A percentile compares a stretch with the other conserved stretches of the same genome.
These are phyloP conservation scores for Picea abies DNA, from an alignment of 83 land plant genomes.

Conservation along the genomic window DNA sequence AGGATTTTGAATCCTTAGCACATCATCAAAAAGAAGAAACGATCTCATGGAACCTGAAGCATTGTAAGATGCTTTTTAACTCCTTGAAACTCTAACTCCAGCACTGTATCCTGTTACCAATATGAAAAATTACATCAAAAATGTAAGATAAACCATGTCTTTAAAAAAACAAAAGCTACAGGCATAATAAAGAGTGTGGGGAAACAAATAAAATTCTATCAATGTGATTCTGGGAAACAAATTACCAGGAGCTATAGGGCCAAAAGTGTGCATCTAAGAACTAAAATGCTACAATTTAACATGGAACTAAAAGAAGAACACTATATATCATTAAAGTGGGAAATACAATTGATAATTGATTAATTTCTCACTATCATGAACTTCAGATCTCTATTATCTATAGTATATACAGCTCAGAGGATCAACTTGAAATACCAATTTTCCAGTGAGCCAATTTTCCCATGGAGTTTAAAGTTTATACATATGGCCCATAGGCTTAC, in stretches of 20 bases:
- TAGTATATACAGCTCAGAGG: background rate
- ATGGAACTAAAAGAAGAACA: background rate
- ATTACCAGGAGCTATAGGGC: background rate
- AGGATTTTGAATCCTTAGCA: background rate
- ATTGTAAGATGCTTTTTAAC: constrained; percentile 82
- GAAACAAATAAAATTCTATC: background rate
- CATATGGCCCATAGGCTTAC: background rate
- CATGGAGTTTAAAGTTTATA: too few relatives aligned
- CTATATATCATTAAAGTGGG: too few relatives aligned
- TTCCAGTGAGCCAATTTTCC: background rate
- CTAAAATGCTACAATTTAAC: background rate
- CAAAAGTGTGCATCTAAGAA: background rate
- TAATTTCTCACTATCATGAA: too few relatives aligned
- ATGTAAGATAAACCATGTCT: background rate
- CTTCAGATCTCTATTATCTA: background rate
- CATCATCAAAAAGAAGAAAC: background rate
- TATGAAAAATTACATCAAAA: background rate
- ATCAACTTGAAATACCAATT: background rate
- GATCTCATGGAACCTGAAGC: constrained; percentile 80
- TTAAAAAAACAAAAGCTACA: background rate
- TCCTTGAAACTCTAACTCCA: constrained; percentile 99
- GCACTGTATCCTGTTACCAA: constrained; percentile 80
- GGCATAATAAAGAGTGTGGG: background rate
- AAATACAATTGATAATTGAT: background rate
- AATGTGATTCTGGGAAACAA: background rate